Conservation (phyloP, 768 basidiomycete species). For the Amanita rubescens region DNA sequence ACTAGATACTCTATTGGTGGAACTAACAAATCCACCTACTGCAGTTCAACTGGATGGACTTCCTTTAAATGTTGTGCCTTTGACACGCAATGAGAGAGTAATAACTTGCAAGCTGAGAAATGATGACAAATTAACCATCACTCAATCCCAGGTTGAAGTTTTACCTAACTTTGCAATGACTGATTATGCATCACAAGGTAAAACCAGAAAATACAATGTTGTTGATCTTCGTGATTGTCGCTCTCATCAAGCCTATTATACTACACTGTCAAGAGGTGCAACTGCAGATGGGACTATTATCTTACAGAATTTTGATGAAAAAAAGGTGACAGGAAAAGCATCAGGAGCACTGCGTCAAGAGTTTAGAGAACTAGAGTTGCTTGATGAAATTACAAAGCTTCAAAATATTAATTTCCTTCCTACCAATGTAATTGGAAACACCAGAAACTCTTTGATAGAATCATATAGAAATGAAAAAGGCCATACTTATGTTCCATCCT, state of each 20-base stretch:
- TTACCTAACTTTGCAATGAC: constrained; percentile 15
- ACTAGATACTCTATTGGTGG: constrained; percentile 22
- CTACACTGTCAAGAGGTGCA: background rate
- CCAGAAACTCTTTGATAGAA: background rate
- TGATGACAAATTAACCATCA: constrained; percentile 12
- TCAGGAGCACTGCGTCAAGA: background rate
- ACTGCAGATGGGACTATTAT: background rate
- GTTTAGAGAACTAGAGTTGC: background rate
- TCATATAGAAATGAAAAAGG: background rate
- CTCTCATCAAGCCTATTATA: constrained; percentile 7
- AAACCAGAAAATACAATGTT: constrained; percentile 8
- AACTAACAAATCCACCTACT: background rate
- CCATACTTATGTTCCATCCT: no score
- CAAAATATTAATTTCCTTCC: background rate
- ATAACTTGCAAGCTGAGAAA: constrained; percentile 9
- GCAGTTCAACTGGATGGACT: background rate
- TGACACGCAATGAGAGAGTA: background rate
- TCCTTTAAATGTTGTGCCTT: background rate
- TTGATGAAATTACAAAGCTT: background rate
- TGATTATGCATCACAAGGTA: constrained; percentile 12
- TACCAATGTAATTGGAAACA: background rate
- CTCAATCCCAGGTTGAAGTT: constrained; percentile 16
- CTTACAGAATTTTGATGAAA: background rate
- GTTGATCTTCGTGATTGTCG: constrained; percentile 8
- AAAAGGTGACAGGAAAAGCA: background rate